Evolutionary conservation across 495 filamentous ascomycete species (phyloP), one percentile per base, ranked within the genome.

Genomic region (Hypomontagnella submonticulosa): DNA sequence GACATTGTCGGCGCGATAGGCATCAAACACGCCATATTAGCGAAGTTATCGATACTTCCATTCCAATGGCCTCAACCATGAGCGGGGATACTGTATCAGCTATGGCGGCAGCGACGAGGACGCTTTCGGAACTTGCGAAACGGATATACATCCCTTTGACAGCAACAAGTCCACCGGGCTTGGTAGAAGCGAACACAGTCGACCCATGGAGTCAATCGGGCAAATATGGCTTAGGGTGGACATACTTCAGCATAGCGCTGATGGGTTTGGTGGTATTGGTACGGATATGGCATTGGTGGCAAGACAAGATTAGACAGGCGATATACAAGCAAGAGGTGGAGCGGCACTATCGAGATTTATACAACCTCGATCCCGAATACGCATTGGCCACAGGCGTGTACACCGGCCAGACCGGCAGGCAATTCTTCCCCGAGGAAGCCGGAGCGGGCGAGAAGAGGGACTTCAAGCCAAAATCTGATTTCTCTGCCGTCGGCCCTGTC

Each of bases 171-270:
- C 89, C 91, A 2, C 80, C 86, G 2, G 89, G 85, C 3, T 81
- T 93, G 36, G 79, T 90, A 12, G 88, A 89, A 71, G 91, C 92
- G 23, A 85, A 85, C 71, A 89, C 87, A 12, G 78, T 88, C 73
- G 92, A 96, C 77, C 89, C 92, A 44, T 97, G 89, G 89, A 80
- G 72, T 9, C 72, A 90, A 72, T 86, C 91, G n/a, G 90, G 89
- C 10, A 94, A 96, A 79, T 96, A 96, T 76, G 91, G 82, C n/a
- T 75, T 92, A 54, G 92, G 89, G 33, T 95, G 91, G 87, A 89
- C 92, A 3, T 97, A 93, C 73, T 95, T 96, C 67, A 86, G 88
- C 42, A 71, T 96, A 20, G 85, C 90, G 51, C 69, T 97, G 42
- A 77, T 93, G 57, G 80, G 85, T 38, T 57, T 87, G 54, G 83